These are phyloP conservation scores for Botryobasidium botryosum DNA, from an alignment of 768 basidiomycete genomes.

Conservation along the genomic window DNA sequence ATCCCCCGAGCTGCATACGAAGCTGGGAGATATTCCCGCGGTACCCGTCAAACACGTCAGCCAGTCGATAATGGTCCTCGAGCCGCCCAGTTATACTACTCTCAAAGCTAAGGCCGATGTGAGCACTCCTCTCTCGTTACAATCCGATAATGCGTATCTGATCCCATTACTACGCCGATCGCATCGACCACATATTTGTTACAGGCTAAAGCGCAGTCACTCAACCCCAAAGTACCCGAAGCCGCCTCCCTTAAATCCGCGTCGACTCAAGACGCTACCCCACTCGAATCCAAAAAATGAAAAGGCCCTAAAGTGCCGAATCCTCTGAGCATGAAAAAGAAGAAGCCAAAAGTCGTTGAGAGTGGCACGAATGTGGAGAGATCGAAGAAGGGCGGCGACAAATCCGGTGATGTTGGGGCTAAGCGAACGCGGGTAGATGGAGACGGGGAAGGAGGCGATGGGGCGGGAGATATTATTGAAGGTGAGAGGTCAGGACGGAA, in stretches of 20 bases:
- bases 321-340: slow-evolving; percentile 86
- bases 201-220: slow-evolving; percentile 6
- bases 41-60: slow-evolving; percentile 86
- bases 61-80: slow-evolving; percentile 81
- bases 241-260: slow-evolving; percentile 11
- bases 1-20: slow-evolving; percentile 48
- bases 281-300: slow-evolving; percentile 35
- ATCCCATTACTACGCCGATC: too few species aligned
- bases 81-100: slow-evolving; percentile 73
- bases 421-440: neutral
- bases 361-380: neutral
- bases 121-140: slow-evolving; percentile 17
- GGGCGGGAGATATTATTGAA: neutral
- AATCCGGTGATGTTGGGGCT: neutral
- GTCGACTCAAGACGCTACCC: slow-evolving; percentile 33
- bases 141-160: too few species aligned
- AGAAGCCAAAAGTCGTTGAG: slow-evolving; percentile 25
- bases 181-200: too few species aligned
- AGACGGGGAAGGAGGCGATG: neutral
- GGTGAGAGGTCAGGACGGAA: slow-evolving; percentile 6
- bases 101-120: slow-evolving; percentile 48
- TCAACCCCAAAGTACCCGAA: slow-evolving; percentile 36
- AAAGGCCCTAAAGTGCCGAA: slow-evolving; percentile 79
- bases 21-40: slow-evolving; percentile 58
- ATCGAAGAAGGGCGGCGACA: neutral